Conservation (phyloP, 23 red algal genomes). For the Gracilaria gracilis region DNA sequence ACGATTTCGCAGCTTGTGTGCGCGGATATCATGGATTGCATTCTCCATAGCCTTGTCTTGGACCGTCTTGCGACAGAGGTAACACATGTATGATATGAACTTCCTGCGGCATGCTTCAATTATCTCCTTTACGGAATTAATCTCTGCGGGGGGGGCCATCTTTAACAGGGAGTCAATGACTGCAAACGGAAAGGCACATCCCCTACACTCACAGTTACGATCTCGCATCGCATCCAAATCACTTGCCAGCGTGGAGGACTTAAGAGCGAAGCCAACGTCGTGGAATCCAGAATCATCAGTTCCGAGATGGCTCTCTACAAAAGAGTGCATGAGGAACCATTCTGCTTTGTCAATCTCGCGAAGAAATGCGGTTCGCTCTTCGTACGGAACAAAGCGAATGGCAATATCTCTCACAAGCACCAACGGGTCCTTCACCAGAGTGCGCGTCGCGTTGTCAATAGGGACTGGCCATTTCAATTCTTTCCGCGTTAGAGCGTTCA, state of each 20-base stretch:
- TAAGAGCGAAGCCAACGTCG: conserved; percentile 39
- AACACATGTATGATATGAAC: conserved; percentile 41
- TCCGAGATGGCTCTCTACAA: conserved; percentile 59
- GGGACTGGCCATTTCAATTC: conserved; percentile 35
- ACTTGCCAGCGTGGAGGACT: not conserved
- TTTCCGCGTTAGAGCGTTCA: conserved; percentile 42
- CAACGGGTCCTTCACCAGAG: conserved; percentile 48
- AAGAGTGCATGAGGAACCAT: conserved; percentile 52
- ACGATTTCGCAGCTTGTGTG: conserved; percentile 43
- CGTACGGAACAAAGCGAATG: conserved; percentile 37
- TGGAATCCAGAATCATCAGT: conserved; percentile 39
- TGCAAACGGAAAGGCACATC: conserved; percentile 50
- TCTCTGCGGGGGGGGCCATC: not conserved
- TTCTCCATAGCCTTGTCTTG: conserved; percentile 40
- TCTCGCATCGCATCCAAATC: not conserved
- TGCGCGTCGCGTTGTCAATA: conserved; percentile 43
- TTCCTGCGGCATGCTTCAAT: conserved; percentile 34
- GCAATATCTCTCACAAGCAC: conserved; percentile 41
- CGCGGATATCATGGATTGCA: conserved; percentile 27
- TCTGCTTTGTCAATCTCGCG: conserved; percentile 48
- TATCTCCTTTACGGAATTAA: conserved; percentile 5
- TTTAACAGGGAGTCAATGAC: conserved; percentile 3
- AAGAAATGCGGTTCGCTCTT: conserved; percentile 33
- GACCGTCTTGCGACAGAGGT: conserved; percentile 36
- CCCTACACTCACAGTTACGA: conserved; percentile 27